Evolutionary conservation across 371 early-diverging fungal genomes (phyloP).

Genomic region (Thermomucor indicae-seudaticae): DNA sequence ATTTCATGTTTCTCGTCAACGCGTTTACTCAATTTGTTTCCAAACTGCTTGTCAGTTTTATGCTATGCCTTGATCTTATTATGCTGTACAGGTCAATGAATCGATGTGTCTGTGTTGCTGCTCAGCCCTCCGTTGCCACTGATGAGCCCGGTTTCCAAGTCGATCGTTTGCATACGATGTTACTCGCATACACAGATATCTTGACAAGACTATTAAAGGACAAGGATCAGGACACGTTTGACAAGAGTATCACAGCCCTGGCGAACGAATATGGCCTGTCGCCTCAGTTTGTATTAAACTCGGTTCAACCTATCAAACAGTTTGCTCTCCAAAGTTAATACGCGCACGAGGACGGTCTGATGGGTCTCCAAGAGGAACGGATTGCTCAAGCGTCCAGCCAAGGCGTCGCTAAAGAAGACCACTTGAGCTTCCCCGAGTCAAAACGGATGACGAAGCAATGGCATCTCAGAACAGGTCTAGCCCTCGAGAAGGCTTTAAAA

Average conservation of each 20-base stretch:
- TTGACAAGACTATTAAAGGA: slow-evolving; percentile 54
- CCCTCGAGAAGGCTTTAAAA: slow-evolving; percentile 47
- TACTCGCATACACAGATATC: slow-evolving; percentile 66
- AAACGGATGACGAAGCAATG: slow-evolving; percentile 72
- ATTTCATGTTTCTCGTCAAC: too few relatives aligned
- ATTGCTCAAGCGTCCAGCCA: slow-evolving; percentile 30
- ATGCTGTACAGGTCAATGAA: too few relatives aligned
- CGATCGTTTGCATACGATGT: slow-evolving; percentile 47
- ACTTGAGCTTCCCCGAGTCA: slow-evolving; percentile 66
- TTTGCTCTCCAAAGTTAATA: slow-evolving; percentile 26
- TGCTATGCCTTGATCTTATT: too few relatives aligned
- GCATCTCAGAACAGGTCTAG: slow-evolving; percentile 60
- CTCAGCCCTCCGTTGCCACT: slow-evolving; percentile 53
- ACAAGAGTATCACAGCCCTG: slow-evolving; percentile 60
- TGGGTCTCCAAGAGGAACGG: slow-evolving; percentile 78
- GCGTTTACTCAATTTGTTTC: too few relatives aligned
- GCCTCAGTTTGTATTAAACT: slow-evolving; percentile 63
- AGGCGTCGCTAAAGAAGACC: slow-evolving; percentile 43
- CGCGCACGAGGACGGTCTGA: slow-evolving; percentile 56
- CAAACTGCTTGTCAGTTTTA: too few relatives aligned
- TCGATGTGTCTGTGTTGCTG: too few relatives aligned
- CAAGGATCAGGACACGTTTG: slow-evolving; percentile 48
- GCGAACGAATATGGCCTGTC: slow-evolving; percentile 57
- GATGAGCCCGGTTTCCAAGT: slow-evolving; percentile 40
- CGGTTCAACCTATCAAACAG: slow-evolving; percentile 65